These are phyloP conservation scores for Trichoderma semiorbis DNA, from an alignment of 2,329 filamentous ascomycete species.

Conservation along the genomic window DNA sequence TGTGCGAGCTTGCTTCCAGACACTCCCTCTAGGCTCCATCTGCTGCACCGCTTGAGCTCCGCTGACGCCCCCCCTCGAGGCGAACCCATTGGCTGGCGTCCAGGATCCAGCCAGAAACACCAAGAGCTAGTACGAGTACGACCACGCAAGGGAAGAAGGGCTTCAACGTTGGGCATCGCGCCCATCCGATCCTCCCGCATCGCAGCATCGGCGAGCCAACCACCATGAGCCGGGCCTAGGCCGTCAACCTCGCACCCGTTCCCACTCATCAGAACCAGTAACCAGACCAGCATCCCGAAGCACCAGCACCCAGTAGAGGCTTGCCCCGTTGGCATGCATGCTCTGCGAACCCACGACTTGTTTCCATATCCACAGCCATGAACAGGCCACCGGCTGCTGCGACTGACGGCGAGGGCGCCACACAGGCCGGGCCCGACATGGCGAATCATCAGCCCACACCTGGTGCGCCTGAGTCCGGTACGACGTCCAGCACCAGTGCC, in stretches of 20 bases:
- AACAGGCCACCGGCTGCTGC: conserved; percentile 25
- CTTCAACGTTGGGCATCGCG: conserved; percentile 27
- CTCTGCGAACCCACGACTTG: conserved; percentile 28
- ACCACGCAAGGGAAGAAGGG: conserved; percentile 6
- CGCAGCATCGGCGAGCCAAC: conserved; percentile 29
- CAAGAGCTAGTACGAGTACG: not conserved
- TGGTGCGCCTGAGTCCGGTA: conserved; percentile 13
- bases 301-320: conserved; percentile 21
- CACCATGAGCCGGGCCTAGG: conserved; percentile 34
- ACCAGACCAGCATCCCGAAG: conserved; percentile 13
- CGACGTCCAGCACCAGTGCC: conserved; percentile 8
- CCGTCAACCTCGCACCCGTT: conserved; percentile 20
- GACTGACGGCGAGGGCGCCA: conserved; percentile 20
- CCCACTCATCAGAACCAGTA: conserved; percentile 29
- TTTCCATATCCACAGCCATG: conserved; percentile 29
- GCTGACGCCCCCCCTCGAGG: not conserved
- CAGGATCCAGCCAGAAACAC: not conserved
- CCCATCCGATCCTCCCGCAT: conserved; percentile 21
- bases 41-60: conserved; percentile 7
- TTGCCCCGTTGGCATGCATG: conserved; percentile 34
- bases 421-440: conserved; percentile 22
- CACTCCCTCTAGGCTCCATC: not conserved
- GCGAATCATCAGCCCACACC: conserved; percentile 21
- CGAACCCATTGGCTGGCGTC: conserved; percentile 10
- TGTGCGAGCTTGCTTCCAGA: conserved; percentile 8